Percentiles rank a stretch among this genome's conserved stretches.
These are phyloP conservation scores for Tolypocladium ophioglossoides DNA, from an alignment of 2,329 filamentous ascomycete genomes.

Conservation along the genomic window DNA sequence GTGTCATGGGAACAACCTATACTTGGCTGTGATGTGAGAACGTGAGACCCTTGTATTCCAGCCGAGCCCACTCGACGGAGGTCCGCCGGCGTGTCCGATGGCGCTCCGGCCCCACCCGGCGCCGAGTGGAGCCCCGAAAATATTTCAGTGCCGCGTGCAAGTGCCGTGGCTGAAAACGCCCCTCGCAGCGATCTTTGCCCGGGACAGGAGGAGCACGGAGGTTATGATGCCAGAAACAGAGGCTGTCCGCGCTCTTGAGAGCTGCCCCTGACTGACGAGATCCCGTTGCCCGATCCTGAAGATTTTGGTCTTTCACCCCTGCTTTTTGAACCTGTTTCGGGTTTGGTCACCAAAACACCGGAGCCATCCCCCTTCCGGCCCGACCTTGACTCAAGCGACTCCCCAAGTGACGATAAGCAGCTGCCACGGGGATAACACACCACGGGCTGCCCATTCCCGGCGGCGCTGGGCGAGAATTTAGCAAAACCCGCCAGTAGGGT, in stretches of 20 bases:
- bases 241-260: not conserved
- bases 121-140: not conserved
- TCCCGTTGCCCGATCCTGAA: not conserved
- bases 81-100: not conserved
- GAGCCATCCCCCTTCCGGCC: not conserved
- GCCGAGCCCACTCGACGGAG: not conserved
- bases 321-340: not conserved
- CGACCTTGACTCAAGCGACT: not conserved
- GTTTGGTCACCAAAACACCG: not conserved
- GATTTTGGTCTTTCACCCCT: not conserved
- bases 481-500: not conserved
- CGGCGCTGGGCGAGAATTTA: not conserved
- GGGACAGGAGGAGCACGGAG: not conserved
- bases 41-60: too few species aligned
- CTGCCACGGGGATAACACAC: not conserved
- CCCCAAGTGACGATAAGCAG: too few species aligned
- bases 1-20: not conserved
- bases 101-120: not conserved
- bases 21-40: too few species aligned
- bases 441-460: not conserved
- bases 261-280: not conserved
- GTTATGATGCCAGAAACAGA: not conserved
- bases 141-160: not conserved
- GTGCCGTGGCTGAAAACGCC: not conserved
- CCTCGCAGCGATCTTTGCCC: not conserved